Evolutionary conservation across 2,329 filamentous ascomycete genomes (phyloP).

Genomic region (Aureobasidium sp.): DNA sequence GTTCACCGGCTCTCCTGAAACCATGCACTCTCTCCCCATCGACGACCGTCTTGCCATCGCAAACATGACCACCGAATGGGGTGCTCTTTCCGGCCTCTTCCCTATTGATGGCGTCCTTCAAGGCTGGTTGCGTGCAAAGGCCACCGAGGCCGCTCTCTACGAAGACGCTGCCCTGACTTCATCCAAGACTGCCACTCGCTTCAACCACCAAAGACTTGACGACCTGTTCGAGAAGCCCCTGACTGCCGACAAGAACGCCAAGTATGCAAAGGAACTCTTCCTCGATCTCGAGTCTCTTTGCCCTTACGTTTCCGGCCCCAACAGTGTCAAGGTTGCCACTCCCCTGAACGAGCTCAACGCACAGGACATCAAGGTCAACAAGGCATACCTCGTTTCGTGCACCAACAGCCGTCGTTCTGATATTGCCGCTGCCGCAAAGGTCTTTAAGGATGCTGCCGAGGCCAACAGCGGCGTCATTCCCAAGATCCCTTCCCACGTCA

Average conservation of each 20-base stretch:
- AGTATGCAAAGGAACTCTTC: constrained; percentile 76
- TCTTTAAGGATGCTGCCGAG: constrained; percentile 67
- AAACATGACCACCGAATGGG: constrained; percentile 83
- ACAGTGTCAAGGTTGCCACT: constrained; percentile 81
- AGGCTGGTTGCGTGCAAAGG: constrained; percentile 69
- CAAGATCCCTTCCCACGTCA: constrained; percentile 67
- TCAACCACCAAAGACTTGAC: constrained; percentile 68
- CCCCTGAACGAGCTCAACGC: constrained; percentile 66
- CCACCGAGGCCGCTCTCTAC: constrained; percentile 61
- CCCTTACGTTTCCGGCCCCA: constrained; percentile 79
- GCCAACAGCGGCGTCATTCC: constrained; percentile 54
- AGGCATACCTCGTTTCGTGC: constrained; percentile 83
- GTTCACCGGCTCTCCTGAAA: constrained; percentile 74
- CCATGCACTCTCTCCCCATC: constrained; percentile 63
- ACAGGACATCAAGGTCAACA: constrained; percentile 70
- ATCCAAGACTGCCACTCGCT: constrained; percentile 47
- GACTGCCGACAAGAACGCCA: constrained; percentile 65
- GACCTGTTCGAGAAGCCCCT: constrained; percentile 61
- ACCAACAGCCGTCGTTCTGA: constrained; percentile 82
- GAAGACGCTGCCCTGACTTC: constrained; percentile 41
- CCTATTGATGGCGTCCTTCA: constrained; percentile 69
- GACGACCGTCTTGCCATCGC: constrained; percentile 67
- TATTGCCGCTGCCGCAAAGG: constrained; percentile 70
- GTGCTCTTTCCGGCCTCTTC: constrained; percentile 67
- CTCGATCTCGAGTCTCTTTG: constrained; percentile 76